Percentiles rank a stretch among this genome's conserved stretches.
phyloP scores from a whole-genome alignment of 2,329 filamentous ascomycete species.

The Colletotrichum sp. region DNA sequence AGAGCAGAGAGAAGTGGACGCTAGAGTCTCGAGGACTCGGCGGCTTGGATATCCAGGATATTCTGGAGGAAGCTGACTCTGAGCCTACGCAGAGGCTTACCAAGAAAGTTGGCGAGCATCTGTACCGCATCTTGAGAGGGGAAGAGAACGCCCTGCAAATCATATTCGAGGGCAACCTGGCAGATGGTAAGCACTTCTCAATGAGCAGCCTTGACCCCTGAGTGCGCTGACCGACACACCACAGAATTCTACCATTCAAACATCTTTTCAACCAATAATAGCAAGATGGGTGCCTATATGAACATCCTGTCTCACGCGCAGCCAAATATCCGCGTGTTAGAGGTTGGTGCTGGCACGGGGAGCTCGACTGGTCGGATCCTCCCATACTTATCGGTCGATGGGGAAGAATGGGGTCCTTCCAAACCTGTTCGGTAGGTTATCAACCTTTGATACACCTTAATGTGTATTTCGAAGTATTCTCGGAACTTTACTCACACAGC shows the following conservation, averaged over 20 bases:
- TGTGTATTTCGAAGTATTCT: neutral
- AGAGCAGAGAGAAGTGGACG: neutral
- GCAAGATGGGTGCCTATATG: slow-evolving; percentile 1
- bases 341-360: slow-evolving; percentile 45
- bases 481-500: neutral
- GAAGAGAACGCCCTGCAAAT: neutral
- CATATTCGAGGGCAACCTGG: neutral
- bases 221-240: neutral
- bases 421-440: neutral
- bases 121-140: neutral
- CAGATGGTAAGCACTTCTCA: neutral
- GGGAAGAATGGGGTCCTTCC: neutral
- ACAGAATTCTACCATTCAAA: neutral
- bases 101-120: neutral
- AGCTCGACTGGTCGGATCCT: slow-evolving; percentile 41
- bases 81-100: neutral
- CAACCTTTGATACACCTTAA: neutral
- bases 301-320: slow-evolving; percentile 29
- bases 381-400: slow-evolving; percentile 26
- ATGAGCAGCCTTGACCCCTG: neutral
- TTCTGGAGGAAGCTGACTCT: neutral
- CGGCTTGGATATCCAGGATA: neutral
- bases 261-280: neutral
- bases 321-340: slow-evolving; percentile 34
- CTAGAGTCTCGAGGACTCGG: neutral